Conservation (phyloP, 139 green algal genomes). For the Chlamydomonas sphaeroides region DNA sequence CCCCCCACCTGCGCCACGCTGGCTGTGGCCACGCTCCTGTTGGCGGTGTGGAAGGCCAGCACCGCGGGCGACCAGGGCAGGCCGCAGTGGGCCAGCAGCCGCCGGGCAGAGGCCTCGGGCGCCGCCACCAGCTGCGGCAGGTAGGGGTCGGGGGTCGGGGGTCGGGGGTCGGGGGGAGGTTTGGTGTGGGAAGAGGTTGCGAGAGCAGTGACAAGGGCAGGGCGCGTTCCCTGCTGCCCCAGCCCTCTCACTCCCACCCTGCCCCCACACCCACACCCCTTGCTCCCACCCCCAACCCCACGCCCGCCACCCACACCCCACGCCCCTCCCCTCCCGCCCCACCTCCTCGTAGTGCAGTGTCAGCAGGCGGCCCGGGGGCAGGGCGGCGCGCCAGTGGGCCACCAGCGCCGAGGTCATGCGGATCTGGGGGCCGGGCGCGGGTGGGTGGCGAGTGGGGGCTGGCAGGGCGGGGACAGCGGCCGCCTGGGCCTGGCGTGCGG, state of each 20-base stretch:
- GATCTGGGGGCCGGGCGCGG: constrained; percentile 9
- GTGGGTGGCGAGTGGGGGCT: neutral
- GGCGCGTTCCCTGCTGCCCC: too few species aligned
- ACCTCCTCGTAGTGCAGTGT: constrained; percentile 63
- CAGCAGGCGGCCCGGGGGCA: constrained; percentile 63
- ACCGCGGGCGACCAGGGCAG: constrained; percentile 65
- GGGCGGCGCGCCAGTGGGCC: constrained; percentile 55
- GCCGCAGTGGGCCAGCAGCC: constrained; percentile 63
- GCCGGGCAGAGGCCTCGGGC: constrained; percentile 5
- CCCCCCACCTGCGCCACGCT: constrained; percentile 70
- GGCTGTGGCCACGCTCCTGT: constrained; percentile 71
- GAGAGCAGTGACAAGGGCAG: too few species aligned
- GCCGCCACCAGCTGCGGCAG: neutral
- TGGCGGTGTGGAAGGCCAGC: constrained; percentile 63
- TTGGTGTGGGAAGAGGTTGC: too few species aligned
- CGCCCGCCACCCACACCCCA: too few species aligned
- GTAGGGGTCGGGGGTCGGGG: neutral
- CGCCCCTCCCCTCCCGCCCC: neutral
- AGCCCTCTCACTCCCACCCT: too few species aligned
- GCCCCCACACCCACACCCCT: too few species aligned
- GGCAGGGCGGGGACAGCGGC: neutral
- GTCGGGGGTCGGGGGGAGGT: too few species aligned
- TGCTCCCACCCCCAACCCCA: too few species aligned
- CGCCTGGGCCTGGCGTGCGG: neutral
- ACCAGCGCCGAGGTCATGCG: constrained; percentile 53